Evolutionary conservation across 1,284 basidiomycete genomes (phyloP).

Genomic region (Trichosporon inkin): DNA sequence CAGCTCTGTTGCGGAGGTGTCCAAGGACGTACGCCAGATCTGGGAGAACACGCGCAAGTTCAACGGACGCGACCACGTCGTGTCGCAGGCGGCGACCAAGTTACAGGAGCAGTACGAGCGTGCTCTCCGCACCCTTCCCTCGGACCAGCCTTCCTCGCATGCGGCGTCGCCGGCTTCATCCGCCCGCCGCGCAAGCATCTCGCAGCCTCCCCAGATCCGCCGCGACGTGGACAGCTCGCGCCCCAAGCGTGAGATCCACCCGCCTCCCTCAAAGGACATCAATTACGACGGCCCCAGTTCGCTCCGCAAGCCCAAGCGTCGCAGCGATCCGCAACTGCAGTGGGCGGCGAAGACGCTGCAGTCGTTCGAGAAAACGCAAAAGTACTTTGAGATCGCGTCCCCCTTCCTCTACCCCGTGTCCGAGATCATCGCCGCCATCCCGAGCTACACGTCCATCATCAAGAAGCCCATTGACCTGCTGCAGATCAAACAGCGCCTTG

Average conservation of each 20-base stretch:
- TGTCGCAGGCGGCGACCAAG: conserved; percentile 72
- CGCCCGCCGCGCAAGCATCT: conserved; percentile 38
- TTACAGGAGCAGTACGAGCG: conserved; percentile 85
- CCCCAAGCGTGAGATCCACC: conserved; percentile 95
- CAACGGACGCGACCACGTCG: conserved; percentile 84
- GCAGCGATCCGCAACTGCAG: conserved; percentile 76
- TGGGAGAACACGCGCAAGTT: conserved; percentile 86
- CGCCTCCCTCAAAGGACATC: conserved; percentile 86
- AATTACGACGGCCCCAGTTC: conserved; percentile 64
- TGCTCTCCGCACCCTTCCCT: conserved; percentile 68
- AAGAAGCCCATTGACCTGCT: conserved; percentile 92
- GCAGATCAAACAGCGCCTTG: conserved; percentile 81
- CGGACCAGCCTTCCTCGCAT: conserved; percentile 52
- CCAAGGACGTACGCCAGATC: conserved; percentile 74
- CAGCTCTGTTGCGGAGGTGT: conserved; percentile 67
- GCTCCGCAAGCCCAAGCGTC: conserved; percentile 55
- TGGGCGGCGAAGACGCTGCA: conserved; percentile 67
- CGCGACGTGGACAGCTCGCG: conserved; percentile 59
- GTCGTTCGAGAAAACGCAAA: conserved; percentile 71
- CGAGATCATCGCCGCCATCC: conserved; percentile 63
- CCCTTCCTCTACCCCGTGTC: conserved; percentile 93
- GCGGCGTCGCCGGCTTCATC: conserved; percentile 27
- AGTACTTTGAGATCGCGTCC: conserved; percentile 66
- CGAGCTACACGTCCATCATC: conserved; percentile 78
- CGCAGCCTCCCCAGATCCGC: conserved; percentile 46